A percentile compares a stretch with the other conserved stretches of the same genome.
Conservation (phyloP, 176 grass and related monocot species). For the Phragmites australis region DNA sequence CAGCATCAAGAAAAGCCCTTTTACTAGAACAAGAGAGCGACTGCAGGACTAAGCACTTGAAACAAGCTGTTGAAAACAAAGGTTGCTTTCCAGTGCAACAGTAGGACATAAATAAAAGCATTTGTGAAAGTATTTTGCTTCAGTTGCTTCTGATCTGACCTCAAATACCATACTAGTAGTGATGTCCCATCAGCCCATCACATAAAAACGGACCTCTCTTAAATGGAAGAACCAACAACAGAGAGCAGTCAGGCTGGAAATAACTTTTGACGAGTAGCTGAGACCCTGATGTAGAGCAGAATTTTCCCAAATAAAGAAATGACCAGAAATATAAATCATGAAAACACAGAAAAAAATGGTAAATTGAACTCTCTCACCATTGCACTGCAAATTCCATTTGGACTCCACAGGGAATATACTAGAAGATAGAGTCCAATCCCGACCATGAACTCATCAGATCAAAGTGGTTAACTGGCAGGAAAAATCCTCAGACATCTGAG, state of each 20-base stretch:
- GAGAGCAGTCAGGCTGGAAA: neutral
- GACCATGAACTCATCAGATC: neutral
- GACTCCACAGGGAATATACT: neutral
- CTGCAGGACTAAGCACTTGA: neutral
- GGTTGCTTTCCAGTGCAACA: neutral
- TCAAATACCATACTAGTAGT: neutral
- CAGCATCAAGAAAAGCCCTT: neutral
- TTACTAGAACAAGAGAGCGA: neutral
- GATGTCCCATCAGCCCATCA: constrained; percentile 12
- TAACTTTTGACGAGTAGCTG: neutral
- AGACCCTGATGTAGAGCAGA: neutral
- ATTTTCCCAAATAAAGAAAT: constrained; percentile 17
- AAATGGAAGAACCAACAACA: neutral
- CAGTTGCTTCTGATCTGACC: neutral
- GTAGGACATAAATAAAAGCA: neutral
- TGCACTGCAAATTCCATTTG: neutral
- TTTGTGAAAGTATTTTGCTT: neutral
- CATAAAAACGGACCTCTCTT: neutral
- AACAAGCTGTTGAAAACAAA: constrained; percentile 23
- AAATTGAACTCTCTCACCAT: neutral
- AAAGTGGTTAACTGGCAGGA: neutral
- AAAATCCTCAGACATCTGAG: neutral
- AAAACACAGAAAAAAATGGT: neutral
- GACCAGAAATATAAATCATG: neutral
- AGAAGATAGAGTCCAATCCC: neutral